phyloP scores from a whole-genome alignment of 495 filamentous ascomycete genomes.

The Pyronema omphalodes region DNA sequence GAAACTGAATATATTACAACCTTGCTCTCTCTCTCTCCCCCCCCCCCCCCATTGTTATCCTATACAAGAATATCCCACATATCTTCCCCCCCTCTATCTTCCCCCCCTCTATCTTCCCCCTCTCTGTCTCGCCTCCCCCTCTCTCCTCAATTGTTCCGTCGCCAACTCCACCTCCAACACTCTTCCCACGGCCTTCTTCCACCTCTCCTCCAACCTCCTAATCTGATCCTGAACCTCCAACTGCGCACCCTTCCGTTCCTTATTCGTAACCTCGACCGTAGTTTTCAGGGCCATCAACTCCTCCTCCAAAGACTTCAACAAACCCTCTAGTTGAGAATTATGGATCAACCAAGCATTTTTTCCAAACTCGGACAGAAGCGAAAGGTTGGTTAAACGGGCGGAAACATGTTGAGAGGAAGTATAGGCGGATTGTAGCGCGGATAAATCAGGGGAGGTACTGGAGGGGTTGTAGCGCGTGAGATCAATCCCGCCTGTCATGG shows the following conservation, averaged over 20 bases:
- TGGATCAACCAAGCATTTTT: conserved; percentile 82
- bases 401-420: conserved; percentile 46
- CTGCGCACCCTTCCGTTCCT: conserved; percentile 51
- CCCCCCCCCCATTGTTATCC: no score
- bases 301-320: conserved; percentile 51
- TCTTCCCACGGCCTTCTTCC: conserved; percentile 50
- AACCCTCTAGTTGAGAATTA: conserved; percentile 59
- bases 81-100: no score
- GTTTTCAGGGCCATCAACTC: conserved; percentile 48
- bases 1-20: no score
- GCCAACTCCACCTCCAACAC: conserved; percentile 61
- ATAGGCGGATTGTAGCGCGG: conserved; percentile 34
- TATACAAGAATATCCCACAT: no score
- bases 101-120: background rate
- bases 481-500: conserved; percentile 49
- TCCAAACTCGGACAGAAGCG: conserved; percentile 58
- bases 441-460: conserved; percentile 21
- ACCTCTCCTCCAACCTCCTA: conserved; percentile 47
- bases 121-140: conserved; percentile 35
- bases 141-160: conserved; percentile 45
- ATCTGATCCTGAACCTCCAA: conserved; percentile 50
- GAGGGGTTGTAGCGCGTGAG: conserved; percentile 62
- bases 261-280: conserved; percentile 50
- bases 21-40: no score
- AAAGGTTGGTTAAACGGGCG: conserved; percentile 47